Evolutionary conservation across 2,329 filamentous ascomycete genomes (phyloP).

Genomic region (Aspergillus sp.): DNA sequence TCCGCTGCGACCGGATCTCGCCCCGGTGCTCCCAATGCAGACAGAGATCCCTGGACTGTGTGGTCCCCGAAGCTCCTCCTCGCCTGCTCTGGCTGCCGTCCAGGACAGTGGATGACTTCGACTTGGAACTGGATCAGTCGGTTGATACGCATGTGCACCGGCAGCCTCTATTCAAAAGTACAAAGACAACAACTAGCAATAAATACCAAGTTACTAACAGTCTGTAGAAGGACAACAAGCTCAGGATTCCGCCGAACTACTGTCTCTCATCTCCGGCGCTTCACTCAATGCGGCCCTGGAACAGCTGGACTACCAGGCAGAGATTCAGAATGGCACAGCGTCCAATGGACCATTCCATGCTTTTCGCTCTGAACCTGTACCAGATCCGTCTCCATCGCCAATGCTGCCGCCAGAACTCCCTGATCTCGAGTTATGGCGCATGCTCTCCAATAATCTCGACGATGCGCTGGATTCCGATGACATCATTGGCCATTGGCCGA

Average conservation of each 20-base stretch:
- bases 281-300: slow-evolving; percentile 1
- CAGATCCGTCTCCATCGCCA: neutral
- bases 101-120: neutral
- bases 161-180: neutral
- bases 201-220: neutral
- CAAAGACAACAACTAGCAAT: too few relatives aligned
- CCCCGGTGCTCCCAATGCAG: slow-evolving; percentile 6
- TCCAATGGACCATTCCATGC: neutral
- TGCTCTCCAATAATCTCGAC: neutral
- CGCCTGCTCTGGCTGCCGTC: slow-evolving; percentile 6
- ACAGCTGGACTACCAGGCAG: neutral
- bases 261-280: neutral
- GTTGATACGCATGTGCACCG: slow-evolving; percentile 6
- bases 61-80: neutral
- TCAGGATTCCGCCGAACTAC: neutral
- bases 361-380: neutral
- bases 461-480: neutral
- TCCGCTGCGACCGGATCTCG: slow-evolving; percentile 6
- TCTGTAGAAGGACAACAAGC: neutral
- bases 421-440: neutral
- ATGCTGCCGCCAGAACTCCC: neutral
- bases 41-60: neutral
- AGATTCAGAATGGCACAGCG: neutral
- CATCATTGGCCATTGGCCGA: neutral
- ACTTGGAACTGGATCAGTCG: neutral